Conservation (phyloP, 2,329 filamentous ascomycete species). For the Dactylellina cionopaga region DNA sequence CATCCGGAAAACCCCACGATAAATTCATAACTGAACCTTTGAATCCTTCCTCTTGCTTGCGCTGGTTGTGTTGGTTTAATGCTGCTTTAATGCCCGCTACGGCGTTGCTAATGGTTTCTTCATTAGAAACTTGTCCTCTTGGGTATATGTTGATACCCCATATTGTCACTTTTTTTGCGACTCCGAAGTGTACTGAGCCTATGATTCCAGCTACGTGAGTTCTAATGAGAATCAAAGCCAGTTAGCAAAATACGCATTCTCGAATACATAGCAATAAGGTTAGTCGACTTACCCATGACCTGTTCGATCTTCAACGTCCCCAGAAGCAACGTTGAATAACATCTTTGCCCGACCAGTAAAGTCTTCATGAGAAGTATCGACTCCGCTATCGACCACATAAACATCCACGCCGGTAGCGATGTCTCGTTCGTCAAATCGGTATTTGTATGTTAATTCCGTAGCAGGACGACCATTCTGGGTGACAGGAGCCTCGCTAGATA, state of each 20-base stretch:
- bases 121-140: not conserved
- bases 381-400: conserved; percentile 29
- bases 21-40: conserved; percentile 60
- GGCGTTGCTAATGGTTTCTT: not conserved
- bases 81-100: not conserved
- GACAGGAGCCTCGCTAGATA: conserved; percentile 56
- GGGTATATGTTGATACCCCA: conserved; percentile 63
- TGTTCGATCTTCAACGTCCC: conserved; percentile 7
- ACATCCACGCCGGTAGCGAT: conserved; percentile 24
- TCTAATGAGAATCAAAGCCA: conserved; percentile 63
- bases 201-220: conserved; percentile 65
- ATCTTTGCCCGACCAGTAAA: conserved; percentile 18
- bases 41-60: conserved; percentile 59
- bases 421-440: conserved; percentile 57
- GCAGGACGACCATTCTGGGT: conserved; percentile 56
- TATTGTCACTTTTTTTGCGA: conserved; percentile 63
- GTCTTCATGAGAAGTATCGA: conserved; percentile 20
- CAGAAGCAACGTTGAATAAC: conserved; percentile 5
- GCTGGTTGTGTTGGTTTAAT: conserved; percentile 60
- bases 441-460: conserved; percentile 59
- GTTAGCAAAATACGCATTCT: conserved; percentile 34
- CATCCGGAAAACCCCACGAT: conserved; percentile 2
- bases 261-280: not conserved
- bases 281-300: conserved; percentile 23
- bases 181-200: conserved; percentile 63